These are phyloP conservation scores for Cymbopogon flexuosus DNA, from an alignment of 202 grass and related monocot species.

Conservation along the genomic window DNA sequence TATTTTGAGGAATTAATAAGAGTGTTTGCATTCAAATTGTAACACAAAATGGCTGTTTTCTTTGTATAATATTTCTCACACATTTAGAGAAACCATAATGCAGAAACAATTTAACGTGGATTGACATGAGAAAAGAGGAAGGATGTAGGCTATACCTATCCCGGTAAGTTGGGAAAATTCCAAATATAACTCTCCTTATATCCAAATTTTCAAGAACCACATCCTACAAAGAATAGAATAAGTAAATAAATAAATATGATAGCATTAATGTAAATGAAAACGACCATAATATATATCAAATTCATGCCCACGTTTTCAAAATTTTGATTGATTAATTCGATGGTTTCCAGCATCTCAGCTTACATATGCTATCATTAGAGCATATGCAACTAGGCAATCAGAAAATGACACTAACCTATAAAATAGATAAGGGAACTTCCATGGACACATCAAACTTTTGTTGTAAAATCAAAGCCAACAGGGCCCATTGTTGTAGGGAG, in stretches of 20 bases:
- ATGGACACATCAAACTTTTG: background rate
- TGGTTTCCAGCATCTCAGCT: background rate
- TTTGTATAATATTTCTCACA: background rate
- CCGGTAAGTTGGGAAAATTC: slow-evolving; percentile 92
- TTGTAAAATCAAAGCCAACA: background rate
- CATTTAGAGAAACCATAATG: background rate
- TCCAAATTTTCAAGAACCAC: slow-evolving; percentile 64
- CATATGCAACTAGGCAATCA: background rate
- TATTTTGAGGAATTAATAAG: background rate
- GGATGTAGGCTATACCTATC: slow-evolving; percentile 48
- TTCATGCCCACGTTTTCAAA: background rate
- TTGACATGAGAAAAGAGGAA: background rate
- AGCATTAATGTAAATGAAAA: background rate
- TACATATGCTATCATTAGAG: slow-evolving; percentile 18
- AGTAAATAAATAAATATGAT: slow-evolving; percentile 2
- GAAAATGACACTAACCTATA: background rate
- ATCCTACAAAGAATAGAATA: slow-evolving; percentile 42
- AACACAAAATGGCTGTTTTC: background rate
- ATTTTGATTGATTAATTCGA: background rate
- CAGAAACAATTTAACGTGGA: background rate
- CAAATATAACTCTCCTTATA: slow-evolving; percentile 86
- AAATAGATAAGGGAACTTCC: slow-evolving; percentile 16
- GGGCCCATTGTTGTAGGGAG: background rate
- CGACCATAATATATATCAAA: background rate
- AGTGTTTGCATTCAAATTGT: background rate